Conservation (phyloP, 306 rosid genomes). For the Cercis canadensis region DNA sequence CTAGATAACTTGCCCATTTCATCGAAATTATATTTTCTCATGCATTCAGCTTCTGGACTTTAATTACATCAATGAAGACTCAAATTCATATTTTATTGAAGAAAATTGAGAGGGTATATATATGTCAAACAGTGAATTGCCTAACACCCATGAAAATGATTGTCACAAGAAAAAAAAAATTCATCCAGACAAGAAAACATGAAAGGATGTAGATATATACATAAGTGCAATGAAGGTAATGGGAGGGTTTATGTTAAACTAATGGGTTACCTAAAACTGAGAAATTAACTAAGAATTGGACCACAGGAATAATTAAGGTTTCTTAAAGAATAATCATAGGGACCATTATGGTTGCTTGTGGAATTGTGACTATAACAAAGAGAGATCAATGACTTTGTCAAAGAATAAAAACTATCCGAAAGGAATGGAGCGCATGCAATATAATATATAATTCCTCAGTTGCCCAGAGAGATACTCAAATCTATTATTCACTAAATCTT, state of each 20-base stretch:
- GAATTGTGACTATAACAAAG: constrained; percentile 29
- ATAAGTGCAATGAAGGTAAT: constrained; percentile 8
- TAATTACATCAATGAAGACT: constrained; percentile 32
- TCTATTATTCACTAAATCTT: background rate
- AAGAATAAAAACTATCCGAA: background rate
- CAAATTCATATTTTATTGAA: constrained; percentile 31
- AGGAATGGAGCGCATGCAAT: background rate
- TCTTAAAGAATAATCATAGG: constrained; percentile 16
- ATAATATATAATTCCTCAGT: background rate
- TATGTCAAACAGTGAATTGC: constrained; percentile 31
- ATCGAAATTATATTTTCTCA: background rate
- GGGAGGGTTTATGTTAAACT: constrained; percentile 32
- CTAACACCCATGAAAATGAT: constrained; percentile 42
- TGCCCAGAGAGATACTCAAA: background rate
- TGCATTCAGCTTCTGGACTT: constrained; percentile 30
- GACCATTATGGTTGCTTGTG: constrained; percentile 14
- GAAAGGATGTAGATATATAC: background rate
- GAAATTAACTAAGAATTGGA: constrained; percentile 14
- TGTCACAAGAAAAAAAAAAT: constrained; percentile 35
- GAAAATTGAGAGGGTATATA: constrained; percentile 24
- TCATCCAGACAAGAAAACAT: constrained; percentile 48
- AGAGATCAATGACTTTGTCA: constrained; percentile 33
- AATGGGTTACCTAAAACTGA: constrained; percentile 33
- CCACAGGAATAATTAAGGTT: constrained; percentile 25
- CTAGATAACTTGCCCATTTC: constrained; percentile 34